Conservation (phyloP, 495 filamentous ascomycete genomes). For the Rostrohypoxylon terebratum region DNA sequence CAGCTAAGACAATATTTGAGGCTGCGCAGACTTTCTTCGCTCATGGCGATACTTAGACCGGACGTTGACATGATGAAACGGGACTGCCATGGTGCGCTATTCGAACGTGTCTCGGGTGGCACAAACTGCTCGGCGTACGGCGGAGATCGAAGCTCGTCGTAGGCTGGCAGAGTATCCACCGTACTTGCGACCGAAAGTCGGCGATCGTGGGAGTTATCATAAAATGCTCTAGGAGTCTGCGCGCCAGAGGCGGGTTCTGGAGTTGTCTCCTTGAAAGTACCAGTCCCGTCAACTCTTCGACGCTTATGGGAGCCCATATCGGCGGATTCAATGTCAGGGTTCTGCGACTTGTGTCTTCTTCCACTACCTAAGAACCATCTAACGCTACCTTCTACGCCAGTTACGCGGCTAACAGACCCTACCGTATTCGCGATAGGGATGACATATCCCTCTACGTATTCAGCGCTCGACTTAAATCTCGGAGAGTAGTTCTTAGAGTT, state of each 20-base stretch:
- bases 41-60: slow-evolving; percentile 87
- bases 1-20: slow-evolving; percentile 81
- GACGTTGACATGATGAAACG: slow-evolving; percentile 85
- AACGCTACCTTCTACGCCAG: slow-evolving; percentile 84
- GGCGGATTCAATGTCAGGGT: slow-evolving; percentile 55
- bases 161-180: slow-evolving; percentile 79
- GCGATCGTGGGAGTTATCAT: slow-evolving; percentile 51
- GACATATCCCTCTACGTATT: slow-evolving; percentile 86
- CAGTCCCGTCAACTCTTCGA: slow-evolving; percentile 65
- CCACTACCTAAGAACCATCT: slow-evolving; percentile 76
- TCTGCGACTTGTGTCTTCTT: slow-evolving; percentile 55
- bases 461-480: slow-evolving; percentile 81
- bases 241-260: slow-evolving; percentile 48
- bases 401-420: slow-evolving; percentile 80
- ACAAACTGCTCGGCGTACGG: slow-evolving; percentile 68
- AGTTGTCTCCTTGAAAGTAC: slow-evolving; percentile 47
- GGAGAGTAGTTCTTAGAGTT: slow-evolving; percentile 88
- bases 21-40: slow-evolving; percentile 79
- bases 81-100: slow-evolving; percentile 73
- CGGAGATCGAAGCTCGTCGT: slow-evolving; percentile 79
- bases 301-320: slow-evolving; percentile 70
- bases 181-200: slow-evolving; percentile 61
- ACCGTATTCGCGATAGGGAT: slow-evolving; percentile 85
- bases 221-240: slow-evolving; percentile 46
- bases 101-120: slow-evolving; percentile 36